Base-by-base conservation (phyloP, 1,139 yeast genomes). In the Arxiozyma bovina region DNA sequence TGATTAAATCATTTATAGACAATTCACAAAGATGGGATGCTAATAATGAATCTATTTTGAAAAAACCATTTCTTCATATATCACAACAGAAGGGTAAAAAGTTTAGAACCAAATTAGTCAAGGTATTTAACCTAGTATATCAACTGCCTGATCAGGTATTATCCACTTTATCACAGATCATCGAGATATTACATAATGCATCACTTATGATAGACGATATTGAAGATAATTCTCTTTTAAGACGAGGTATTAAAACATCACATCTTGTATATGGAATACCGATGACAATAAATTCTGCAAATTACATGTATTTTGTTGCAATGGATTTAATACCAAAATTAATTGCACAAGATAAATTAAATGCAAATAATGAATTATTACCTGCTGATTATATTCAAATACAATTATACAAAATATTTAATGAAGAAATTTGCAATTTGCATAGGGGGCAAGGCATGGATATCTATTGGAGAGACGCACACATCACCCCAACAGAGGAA, bases 371-470 rank as follows among this genome's bases (percentile, higher is more conserved):
- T 27, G 12, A 42, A 15, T 15, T n/a, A 18, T 17, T 8, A 47
- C 22, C 34, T 25, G 40, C 23, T 5, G 11, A 18, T 9, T 40
- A 25, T 8, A 30, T 54, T 18, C 34, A 50, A 21, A 25, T 40
- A 15, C 49, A 48, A 11, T 38, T 62, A 9, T 48, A 62, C 42
- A 53, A 55, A 34, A 74, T 81, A 1, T 76, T 82, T 57, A 74
- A 79, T 55, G 86, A 85, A 54, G 96, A 90, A 63, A 76, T 90
- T 81, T 70, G 87, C 52, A 83, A 85, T 61, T 72, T 91, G 56
- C 97, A 90, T 67, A 76, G 86, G 50, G 97, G 97, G 2, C 98
- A 90, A 72, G 96, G 96, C 0, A 72, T 85, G 56, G 98, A 90
- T 62, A 77, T 90, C 23, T 85, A 83, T 68, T 90, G 97, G 96